These are phyloP conservation scores for Cyberlindnera mrakii DNA, from an alignment of 805 yeast genomes.

Conservation along the genomic window DNA sequence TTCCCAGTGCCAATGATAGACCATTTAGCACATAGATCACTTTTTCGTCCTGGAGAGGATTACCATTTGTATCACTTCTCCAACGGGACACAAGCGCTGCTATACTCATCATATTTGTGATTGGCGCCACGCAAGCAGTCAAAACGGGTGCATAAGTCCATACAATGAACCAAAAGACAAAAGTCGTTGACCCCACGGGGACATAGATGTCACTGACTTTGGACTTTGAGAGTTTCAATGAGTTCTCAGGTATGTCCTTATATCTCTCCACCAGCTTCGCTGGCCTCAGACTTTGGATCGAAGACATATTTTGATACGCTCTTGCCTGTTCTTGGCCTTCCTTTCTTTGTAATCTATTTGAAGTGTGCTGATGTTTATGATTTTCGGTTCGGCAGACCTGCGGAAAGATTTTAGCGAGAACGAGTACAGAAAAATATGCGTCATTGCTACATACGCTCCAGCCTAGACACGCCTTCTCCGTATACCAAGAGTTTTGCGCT, in stretches of 20 bases:
- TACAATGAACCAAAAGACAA: constrained; percentile 51
- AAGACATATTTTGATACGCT: too few species aligned
- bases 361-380: too few species aligned
- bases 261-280: neutral
- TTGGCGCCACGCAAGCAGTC: constrained; percentile 74
- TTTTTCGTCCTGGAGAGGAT: constrained; percentile 27
- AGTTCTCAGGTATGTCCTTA: constrained; percentile 14
- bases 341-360: too few species aligned
- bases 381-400: too few species aligned
- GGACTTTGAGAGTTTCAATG: constrained; percentile 8
- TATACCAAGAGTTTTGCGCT: neutral
- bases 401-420: neutral
- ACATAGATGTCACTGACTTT: constrained; percentile 14
- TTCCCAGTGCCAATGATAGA: constrained; percentile 57
- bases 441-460: neutral
- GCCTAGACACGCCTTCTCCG: neutral
- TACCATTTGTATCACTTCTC: constrained; percentile 35
- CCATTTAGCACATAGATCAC: constrained; percentile 54
- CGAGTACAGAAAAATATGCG: neutral
- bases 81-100: constrained; percentile 68
- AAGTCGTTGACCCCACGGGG: constrained; percentile 12
- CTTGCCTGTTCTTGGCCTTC: too few species aligned
- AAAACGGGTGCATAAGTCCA: constrained; percentile 69
- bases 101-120: constrained; percentile 68
- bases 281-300: too few species aligned